Conservation (phyloP, 345 rosid genomes). For the thale cress (Arabidopsis thaliana) region DNA sequence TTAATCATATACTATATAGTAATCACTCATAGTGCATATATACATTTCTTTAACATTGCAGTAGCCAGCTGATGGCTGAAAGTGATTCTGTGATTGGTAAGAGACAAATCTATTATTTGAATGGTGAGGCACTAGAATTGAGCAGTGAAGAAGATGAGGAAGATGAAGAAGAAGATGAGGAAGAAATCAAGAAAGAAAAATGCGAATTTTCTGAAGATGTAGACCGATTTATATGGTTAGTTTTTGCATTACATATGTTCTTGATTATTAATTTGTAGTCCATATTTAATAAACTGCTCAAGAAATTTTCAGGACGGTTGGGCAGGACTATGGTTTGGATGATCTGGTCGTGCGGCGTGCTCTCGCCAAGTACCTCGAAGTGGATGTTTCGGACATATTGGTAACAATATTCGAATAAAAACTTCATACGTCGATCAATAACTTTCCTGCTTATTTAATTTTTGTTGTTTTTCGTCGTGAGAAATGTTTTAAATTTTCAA, state of each 20-base stretch:
- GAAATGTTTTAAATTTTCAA: slow-evolving; percentile 5
- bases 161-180: background rate
- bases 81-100: slow-evolving; percentile 35
- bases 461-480: slow-evolving; percentile 6
- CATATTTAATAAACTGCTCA: background rate
- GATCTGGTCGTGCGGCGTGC: slow-evolving; percentile 53
- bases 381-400: slow-evolving; percentile 60
- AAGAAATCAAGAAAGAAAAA: slow-evolving; percentile 2
- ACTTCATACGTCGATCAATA: background rate
- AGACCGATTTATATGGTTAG: slow-evolving; percentile 40
- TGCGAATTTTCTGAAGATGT: background rate
- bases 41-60: slow-evolving; percentile 14
- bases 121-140: slow-evolving; percentile 14
- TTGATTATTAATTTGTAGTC: background rate
- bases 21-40: background rate
- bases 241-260: background rate
- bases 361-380: slow-evolving; percentile 64
- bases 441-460: background rate
- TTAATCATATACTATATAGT: background rate
- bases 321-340: slow-evolving; percentile 61
- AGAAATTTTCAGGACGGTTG: slow-evolving; percentile 58
- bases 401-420: slow-evolving; percentile 43
- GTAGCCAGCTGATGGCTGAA: slow-evolving; percentile 27
- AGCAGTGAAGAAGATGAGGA: background rate
- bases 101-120: slow-evolving; percentile 15